Evolutionary conservation across 2,329 filamentous ascomycete species (phyloP).

Genomic region (Elsinoe arachidis): DNA sequence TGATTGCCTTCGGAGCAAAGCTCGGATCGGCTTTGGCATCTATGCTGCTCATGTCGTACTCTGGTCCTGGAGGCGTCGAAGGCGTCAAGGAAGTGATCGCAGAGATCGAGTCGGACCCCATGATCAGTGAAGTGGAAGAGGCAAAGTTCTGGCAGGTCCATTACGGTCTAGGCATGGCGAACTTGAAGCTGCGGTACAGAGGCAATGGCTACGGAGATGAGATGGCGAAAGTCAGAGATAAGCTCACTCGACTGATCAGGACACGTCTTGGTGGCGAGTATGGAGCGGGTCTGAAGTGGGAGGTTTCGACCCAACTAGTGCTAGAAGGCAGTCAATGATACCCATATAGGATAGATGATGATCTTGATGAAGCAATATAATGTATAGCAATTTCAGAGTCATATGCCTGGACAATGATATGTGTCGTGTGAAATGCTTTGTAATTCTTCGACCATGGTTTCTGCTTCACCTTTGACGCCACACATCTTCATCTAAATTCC

Average conservation of each 20-base stretch:
- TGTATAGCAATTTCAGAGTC: neutral
- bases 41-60: slow-evolving; percentile 93
- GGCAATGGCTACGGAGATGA: slow-evolving; percentile 56
- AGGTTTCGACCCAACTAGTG: slow-evolving; percentile 77
- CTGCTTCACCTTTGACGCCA: no score
- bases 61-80: slow-evolving; percentile 33
- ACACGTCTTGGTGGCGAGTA: slow-evolving; percentile 84
- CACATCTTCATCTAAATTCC: no score
- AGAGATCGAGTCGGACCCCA: slow-evolving; percentile 74
- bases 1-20: slow-evolving; percentile 79
- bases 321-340: slow-evolving; percentile 36
- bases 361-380: slow-evolving; percentile 12
- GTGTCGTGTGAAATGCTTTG: neutral
- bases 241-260: slow-evolving; percentile 69
- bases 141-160: slow-evolving; percentile 98
- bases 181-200: slow-evolving; percentile 66
- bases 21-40: slow-evolving; percentile 78
- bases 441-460: neutral
- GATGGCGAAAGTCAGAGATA: slow-evolving; percentile 63
- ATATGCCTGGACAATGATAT: no score
- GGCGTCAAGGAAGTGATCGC: slow-evolving; percentile 66
- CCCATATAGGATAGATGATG: neutral
- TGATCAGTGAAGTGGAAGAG: slow-evolving; percentile 71
- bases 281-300: slow-evolving; percentile 77
- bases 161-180: slow-evolving; percentile 93